Percentiles rank a stretch among this genome's conserved stretches.
These are phyloP conservation scores for Ascochyta pisi DNA, from an alignment of 2,329 filamentous ascomycete species.

Conservation along the genomic window DNA sequence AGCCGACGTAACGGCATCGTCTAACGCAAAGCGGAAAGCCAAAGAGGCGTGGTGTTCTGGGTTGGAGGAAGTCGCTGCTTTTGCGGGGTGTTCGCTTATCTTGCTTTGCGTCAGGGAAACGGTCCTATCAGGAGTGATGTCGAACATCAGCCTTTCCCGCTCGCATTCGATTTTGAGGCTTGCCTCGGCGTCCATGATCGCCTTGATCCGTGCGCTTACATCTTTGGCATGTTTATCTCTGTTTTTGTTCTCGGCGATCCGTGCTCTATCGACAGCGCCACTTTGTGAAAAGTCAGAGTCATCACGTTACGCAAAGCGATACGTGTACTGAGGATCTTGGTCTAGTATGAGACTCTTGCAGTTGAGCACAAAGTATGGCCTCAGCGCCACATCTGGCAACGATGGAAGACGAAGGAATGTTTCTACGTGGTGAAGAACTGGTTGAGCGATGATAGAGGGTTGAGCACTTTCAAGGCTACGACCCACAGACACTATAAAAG, in stretches of 20 bases:
- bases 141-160: constrained; percentile 8
- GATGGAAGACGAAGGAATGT: not conserved
- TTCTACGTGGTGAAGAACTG: too few species aligned
- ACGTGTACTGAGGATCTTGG: not conserved
- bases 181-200: constrained; percentile 1
- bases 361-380: too few species aligned
- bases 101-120: not conserved
- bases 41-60: constrained; percentile 2
- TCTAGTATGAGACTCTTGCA: not conserved
- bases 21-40: not conserved
- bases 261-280: not conserved
- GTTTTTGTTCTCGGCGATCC: not conserved
- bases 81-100: constrained; percentile 14
- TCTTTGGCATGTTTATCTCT: not conserved
- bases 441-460: too few species aligned
- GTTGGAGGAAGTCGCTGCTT: constrained; percentile 6
- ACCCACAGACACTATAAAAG: too few species aligned
- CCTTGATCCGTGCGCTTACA: not conserved
- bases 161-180: not conserved
- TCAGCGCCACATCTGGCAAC: not conserved
- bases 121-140: constrained; percentile 2
- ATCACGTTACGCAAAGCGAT: not conserved
- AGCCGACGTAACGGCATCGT: not conserved
- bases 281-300: not conserved
- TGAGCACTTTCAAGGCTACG: too few species aligned